Base-by-base conservation (phyloP, 257 asterid species). In the Solanum etuberosum region DNA sequence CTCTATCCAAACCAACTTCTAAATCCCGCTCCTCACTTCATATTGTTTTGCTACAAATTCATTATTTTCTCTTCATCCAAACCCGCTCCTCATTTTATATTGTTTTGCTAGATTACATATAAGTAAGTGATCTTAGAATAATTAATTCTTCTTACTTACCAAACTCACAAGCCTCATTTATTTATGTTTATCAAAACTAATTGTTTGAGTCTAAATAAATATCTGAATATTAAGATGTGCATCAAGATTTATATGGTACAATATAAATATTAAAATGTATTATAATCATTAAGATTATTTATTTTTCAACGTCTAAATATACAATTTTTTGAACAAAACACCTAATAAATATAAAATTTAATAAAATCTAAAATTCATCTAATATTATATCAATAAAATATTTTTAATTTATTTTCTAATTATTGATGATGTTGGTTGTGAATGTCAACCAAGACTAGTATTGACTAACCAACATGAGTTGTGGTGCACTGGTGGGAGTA, bases 21-120 rank as follows among this genome's bases (percentile, higher is more conserved):
- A n/a, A n/a, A n/a, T n/a, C n/a, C n/a, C 1, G 1, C 1, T 20
- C 12, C 2, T 20, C 5, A 20, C 12, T 57, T 20, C 2, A 20
- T 54, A 54, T 7, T 20, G 5, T 54, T 54, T 61, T 10, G 3
- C 13, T n/a, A 10, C 3, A 48, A 48, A 48, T 15, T 48, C 1
- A 48, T 48, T 16, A 0, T 57, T 20, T 57, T 20, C 11, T 18
- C 63, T 20, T 12, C 1, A 57, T 57, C 5, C 65, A 57, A 57
- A 57, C 0, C 0, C 1, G 1, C 1, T 20, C 12, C 2, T 20
- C 5, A 20, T 9, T 57, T 20, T 1, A 20, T 54, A 54, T 7
- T 20, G 5, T 54, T 54, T 61, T 10, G 3, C 13, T n/a, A 10
- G 32, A 61, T 61, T n/a, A n/a, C 0, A n/a, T n/a, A 21, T 21